Percentiles rank a stretch among this genome's conserved stretches.
Evolutionary conservation across 805 yeast species (phyloP).

Genomic region (Hanseniaspora meyeri): DNA sequence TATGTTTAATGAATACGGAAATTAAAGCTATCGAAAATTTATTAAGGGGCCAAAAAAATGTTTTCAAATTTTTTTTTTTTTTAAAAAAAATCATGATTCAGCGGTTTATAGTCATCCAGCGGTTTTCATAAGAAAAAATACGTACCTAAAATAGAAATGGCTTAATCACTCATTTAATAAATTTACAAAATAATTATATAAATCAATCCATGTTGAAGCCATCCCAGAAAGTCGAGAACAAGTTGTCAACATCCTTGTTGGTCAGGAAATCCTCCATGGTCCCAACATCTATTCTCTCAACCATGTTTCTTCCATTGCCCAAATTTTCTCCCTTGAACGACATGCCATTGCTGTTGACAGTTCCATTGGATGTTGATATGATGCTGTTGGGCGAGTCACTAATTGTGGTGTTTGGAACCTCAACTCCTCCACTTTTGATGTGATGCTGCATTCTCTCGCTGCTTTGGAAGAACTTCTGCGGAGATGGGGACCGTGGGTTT

Average conservation of each 20-base stretch:
- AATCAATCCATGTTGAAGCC: conserved; percentile 4
- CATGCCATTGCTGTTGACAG: background rate
- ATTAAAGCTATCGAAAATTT: too few relatives aligned
- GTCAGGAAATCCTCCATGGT: conserved; percentile 12
- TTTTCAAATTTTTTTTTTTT: too few relatives aligned
- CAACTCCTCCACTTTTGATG: background rate
- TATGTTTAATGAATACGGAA: too few relatives aligned
- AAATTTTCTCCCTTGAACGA: background rate
- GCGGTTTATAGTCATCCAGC: too few relatives aligned
- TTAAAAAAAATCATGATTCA: too few relatives aligned
- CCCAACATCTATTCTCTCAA: conserved; percentile 12
- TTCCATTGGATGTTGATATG: background rate
- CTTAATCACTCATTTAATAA: too few relatives aligned
- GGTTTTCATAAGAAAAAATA: too few relatives aligned
- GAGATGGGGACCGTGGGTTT: background rate
- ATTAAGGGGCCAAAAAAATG: too few relatives aligned
- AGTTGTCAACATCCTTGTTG: conserved; percentile 4
- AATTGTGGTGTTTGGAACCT: background rate
- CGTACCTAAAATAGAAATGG: too few relatives aligned
- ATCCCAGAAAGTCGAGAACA: conserved; percentile 10
- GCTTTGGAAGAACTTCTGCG: conserved; percentile 4
- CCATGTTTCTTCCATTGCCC: conserved; percentile 8
- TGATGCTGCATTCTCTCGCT: background rate
- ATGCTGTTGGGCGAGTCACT: background rate
- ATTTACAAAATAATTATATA: background rate